Percentiles rank a stretch among this genome's conserved stretches.
Evolutionary conservation across 192 early-diverging fungal species (phyloP).

Genomic region (Rhizoclosmatium sp.): DNA sequence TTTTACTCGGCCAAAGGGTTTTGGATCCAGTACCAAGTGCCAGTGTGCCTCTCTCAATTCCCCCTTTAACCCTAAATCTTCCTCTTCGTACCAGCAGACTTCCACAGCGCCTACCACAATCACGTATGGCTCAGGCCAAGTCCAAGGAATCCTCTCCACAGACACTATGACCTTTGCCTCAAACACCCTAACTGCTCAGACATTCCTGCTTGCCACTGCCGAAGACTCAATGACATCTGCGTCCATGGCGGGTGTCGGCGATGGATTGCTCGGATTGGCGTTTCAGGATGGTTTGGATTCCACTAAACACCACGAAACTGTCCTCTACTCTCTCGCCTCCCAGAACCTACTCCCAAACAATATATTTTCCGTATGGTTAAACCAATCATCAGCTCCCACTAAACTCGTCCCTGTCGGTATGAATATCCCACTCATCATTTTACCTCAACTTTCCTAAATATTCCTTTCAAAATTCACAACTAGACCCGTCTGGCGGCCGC

Average conservation of each 20-base stretch:
- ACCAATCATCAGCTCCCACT: not conserved
- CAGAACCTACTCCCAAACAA: not conserved
- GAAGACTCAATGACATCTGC: not conserved
- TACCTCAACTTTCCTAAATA: not conserved
- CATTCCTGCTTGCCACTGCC: not conserved
- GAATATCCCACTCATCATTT: too few relatives aligned
- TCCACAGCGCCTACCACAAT: not conserved
- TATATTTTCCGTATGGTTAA: slow-evolving; percentile 22
- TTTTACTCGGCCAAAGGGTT: too few relatives aligned
- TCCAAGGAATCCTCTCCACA: not conserved
- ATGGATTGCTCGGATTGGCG: slow-evolving; percentile 22
- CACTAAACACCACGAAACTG: not conserved
- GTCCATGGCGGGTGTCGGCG: not conserved
- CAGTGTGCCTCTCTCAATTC: too few relatives aligned
- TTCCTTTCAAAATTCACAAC: too few relatives aligned
- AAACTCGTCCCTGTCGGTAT: not conserved
- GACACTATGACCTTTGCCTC: slow-evolving; percentile 1
- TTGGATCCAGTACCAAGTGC: too few relatives aligned
- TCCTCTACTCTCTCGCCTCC: not conserved
- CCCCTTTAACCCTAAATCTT: not conserved
- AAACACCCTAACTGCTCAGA: not conserved
- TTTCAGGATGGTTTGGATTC: slow-evolving; percentile 20
- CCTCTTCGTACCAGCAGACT: not conserved
- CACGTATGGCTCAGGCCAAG: slow-evolving; percentile 8
- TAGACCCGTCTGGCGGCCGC: slow-evolving; percentile 3